These are phyloP conservation scores for Diplodia sapinea DNA, from an alignment of 2,329 filamentous ascomycete genomes.

Conservation along the genomic window DNA sequence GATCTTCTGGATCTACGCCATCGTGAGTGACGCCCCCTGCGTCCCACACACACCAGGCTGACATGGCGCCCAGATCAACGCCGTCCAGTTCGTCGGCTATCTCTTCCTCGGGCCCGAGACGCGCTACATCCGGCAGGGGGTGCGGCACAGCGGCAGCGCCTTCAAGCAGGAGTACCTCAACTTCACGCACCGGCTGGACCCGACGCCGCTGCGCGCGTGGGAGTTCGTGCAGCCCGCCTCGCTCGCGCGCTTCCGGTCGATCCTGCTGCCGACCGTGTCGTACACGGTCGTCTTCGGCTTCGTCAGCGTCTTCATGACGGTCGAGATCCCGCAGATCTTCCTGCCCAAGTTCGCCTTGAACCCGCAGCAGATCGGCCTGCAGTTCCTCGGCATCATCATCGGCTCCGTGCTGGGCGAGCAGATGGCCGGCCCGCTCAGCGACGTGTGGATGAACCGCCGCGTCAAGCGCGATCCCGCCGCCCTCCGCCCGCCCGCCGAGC, in stretches of 20 bases:
- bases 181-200: conserved; percentile 56
- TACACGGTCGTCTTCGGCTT: conserved; percentile 66
- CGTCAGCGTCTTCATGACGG: conserved; percentile 58
- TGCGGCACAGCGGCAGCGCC: conserved; percentile 43
- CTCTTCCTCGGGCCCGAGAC: conserved; percentile 63
- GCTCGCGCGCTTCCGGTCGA: conserved; percentile 54
- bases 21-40: conserved; percentile 39
- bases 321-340: conserved; percentile 66
- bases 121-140: conserved; percentile 56
- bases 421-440: conserved; percentile 60
- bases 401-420: conserved; percentile 65
- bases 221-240: conserved; percentile 61
- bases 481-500: conserved; percentile 54
- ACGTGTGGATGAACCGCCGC: conserved; percentile 58
- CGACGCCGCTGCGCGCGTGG: conserved; percentile 53
- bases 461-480: conserved; percentile 42
- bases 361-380: conserved; percentile 63
- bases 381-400: conserved; percentile 63
- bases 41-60: too few species aligned
- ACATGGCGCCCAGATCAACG: conserved; percentile 54
- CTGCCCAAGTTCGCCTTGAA: conserved; percentile 62
- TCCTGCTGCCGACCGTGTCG: conserved; percentile 58
- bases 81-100: conserved; percentile 62
- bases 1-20: conserved; percentile 65
- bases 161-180: conserved; percentile 53